Percentiles rank a stretch among this genome's conserved stretches.
phyloP scores from a whole-genome alignment of 1,284 basidiomycete genomes.

The Ceratorhiza oryzae-sativae region DNA sequence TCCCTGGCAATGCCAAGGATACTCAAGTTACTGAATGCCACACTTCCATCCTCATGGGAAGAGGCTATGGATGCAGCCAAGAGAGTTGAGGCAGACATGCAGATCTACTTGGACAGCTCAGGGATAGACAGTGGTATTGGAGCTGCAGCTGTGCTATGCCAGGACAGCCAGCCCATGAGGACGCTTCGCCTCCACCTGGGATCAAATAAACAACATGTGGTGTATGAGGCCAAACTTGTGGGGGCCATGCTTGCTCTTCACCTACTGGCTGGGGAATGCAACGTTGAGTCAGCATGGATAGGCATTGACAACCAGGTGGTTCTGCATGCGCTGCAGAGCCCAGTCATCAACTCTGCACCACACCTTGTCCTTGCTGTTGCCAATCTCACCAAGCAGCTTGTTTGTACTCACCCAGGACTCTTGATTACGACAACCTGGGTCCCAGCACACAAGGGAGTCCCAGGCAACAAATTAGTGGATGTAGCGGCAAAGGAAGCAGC shows the following conservation, averaged over 20 bases:
- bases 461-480: constrained; percentile 40
- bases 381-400: background rate
- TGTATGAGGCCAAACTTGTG: constrained; percentile 42
- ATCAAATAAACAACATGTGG: constrained; percentile 8
- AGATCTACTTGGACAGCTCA: constrained; percentile 10
- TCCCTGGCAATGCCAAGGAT: background rate
- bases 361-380: constrained; percentile 8
- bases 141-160: constrained; percentile 33
- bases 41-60: background rate
- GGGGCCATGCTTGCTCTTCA: constrained; percentile 34
- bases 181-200: constrained; percentile 33
- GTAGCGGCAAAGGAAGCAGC: constrained; percentile 17
- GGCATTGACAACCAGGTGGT: constrained; percentile 25
- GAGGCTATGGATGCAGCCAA: background rate
- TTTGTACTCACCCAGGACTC: background rate
- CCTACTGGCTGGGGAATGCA: background rate
- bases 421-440: constrained; percentile 32
- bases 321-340: background rate
- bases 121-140: constrained; percentile 7
- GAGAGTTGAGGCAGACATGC: background rate
- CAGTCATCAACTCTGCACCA: background rate
- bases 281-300: background rate
- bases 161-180: background rate
- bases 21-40: constrained; percentile 3
- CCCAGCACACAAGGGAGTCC: constrained; percentile 37